phyloP scores from a whole-genome alignment of 805 yeast species.

The Ogataea ganodermae region DNA sequence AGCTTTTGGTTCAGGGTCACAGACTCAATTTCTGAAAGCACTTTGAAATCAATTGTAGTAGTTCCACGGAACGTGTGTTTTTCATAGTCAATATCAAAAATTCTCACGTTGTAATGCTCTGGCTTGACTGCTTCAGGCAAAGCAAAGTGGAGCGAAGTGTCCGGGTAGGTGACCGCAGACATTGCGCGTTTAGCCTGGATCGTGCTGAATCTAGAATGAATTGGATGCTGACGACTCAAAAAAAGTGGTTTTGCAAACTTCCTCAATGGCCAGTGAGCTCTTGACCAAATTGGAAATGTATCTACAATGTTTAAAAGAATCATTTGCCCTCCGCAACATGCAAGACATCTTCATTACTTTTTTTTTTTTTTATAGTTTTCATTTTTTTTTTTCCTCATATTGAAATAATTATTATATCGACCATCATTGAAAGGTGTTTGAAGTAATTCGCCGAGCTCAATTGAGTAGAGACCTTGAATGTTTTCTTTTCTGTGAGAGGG shows the following conservation, averaged over 20 bases:
- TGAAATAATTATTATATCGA: background rate
- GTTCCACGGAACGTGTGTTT: slow-evolving; percentile 49
- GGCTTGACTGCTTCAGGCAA: slow-evolving; percentile 60
- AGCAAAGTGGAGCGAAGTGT: slow-evolving; percentile 50
- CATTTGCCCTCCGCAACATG: background rate
- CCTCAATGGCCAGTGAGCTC: background rate
- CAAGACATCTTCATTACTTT: background rate
- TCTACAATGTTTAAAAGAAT: background rate
- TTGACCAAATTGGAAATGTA: background rate
- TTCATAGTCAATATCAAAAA: slow-evolving; percentile 56
- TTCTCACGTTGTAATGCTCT: slow-evolving; percentile 64
- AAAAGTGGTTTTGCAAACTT: background rate
- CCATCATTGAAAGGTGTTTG: background rate
- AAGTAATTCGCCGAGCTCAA: background rate
- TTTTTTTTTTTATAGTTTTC: slow-evolving; percentile 3
- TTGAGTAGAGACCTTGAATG: background rate
- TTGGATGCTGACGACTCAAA: background rate
- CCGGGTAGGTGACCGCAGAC: slow-evolving; percentile 23
- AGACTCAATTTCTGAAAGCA: slow-evolving; percentile 42
- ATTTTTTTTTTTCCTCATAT: background rate
- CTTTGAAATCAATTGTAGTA: slow-evolving; percentile 49
- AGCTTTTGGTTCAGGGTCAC: slow-evolving; percentile 53
- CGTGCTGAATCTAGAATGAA: background rate
- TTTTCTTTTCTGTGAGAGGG: slow-evolving; percentile 13
- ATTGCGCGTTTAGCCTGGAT: background rate